Evolutionary conservation across 345 rosid species (phyloP).

Genomic region (Trapa incisa): DNA sequence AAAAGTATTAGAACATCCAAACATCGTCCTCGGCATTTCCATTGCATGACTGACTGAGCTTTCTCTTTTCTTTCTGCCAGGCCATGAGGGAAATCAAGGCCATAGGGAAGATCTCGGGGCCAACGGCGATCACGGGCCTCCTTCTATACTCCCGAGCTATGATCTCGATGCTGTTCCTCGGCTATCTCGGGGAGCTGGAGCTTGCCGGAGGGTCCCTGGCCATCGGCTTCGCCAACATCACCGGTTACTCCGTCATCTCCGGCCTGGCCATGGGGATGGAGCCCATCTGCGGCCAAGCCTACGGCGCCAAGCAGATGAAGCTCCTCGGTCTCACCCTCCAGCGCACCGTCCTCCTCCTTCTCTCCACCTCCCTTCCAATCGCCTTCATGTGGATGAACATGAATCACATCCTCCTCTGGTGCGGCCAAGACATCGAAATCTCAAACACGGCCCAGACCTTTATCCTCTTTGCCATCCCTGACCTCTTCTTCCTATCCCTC

Average conservation of each 20-base stretch:
- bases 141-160: slow-evolving; percentile 79
- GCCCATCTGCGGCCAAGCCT: slow-evolving; percentile 96
- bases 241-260: slow-evolving; percentile 93
- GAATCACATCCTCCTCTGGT: slow-evolving; percentile 57
- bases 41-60: not conserved
- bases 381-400: slow-evolving; percentile 76
- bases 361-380: slow-evolving; percentile 69
- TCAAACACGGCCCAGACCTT: slow-evolving; percentile 66
- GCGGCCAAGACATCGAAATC: slow-evolving; percentile 71
- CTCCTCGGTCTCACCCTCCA: slow-evolving; percentile 86
- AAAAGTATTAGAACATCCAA: no score
- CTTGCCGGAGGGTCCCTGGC: slow-evolving; percentile 95
- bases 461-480: slow-evolving; percentile 72
- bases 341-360: slow-evolving; percentile 86
- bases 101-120: slow-evolving; percentile 82
- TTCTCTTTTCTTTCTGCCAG: slow-evolving; percentile 24
- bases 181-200: slow-evolving; percentile 90
- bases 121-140: slow-evolving; percentile 69
- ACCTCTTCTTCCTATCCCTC: slow-evolving; percentile 74
- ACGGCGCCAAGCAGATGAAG: slow-evolving; percentile 85
- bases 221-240: slow-evolving; percentile 89
- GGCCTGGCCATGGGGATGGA: slow-evolving; percentile 99
- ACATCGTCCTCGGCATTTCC: no score
- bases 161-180: slow-evolving; percentile 98
- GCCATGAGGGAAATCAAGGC: slow-evolving; percentile 70